These are phyloP conservation scores for Trichoderma lentiforme DNA, from an alignment of 2,329 filamentous ascomycete genomes.

Conservation along the genomic window DNA sequence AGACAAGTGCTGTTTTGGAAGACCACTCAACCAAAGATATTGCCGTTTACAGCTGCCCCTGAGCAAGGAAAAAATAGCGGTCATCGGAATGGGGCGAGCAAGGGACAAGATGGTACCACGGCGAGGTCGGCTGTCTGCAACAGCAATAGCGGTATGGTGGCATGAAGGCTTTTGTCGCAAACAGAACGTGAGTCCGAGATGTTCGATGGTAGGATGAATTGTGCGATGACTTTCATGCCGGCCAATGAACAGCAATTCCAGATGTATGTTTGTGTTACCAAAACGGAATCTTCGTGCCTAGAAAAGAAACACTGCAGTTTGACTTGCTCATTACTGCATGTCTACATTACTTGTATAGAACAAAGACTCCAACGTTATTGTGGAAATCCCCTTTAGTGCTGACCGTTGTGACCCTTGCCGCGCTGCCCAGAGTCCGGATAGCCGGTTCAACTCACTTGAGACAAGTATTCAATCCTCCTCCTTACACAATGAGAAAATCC, in stretches of 20 bases:
- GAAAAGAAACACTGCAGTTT: not conserved
- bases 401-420: not conserved
- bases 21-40: not conserved
- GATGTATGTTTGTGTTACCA: not conserved
- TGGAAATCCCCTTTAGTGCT: not conserved
- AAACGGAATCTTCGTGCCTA: not conserved
- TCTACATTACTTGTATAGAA: not conserved
- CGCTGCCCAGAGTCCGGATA: not conserved
- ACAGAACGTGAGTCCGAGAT: not conserved
- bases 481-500: not conserved
- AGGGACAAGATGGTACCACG: not conserved
- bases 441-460: not conserved
- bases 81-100: not conserved
- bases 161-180: not conserved
- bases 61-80: not conserved
- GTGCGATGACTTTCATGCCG: not conserved
- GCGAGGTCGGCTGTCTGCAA: not conserved
- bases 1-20: not conserved
- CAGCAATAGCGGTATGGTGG: not conserved
- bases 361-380: not conserved
- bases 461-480: not conserved
- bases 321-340: not conserved
- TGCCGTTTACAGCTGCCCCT: not conserved
- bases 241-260: not conserved
- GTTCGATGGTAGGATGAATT: not conserved